Evolutionary conservation across 2,329 filamentous ascomycete species (phyloP), one percentile per base, ranked within the genome.

Genomic region (Aspergillus hiratsukae): DNA sequence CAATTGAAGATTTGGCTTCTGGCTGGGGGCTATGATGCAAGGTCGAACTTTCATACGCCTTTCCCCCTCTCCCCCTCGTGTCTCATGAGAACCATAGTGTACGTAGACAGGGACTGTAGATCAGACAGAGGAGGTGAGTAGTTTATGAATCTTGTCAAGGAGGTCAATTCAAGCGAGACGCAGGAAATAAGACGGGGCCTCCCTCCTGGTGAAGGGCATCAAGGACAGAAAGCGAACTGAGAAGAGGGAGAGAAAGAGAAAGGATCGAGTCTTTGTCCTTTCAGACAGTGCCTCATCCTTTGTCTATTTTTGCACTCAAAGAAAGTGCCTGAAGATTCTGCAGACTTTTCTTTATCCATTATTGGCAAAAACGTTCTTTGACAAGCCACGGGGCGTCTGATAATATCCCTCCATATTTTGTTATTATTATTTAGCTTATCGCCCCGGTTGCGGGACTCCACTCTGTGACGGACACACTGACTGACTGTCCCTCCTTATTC

Each of bases 361-460:
- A 35, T 50, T 50, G 23, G 23, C 21, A 35, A 49, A 48, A 17
- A 43, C 27, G 14, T 51, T 48, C 43, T 46, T 23, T 27, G 10
- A 27, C 11, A 27, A 46, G 14, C 48, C 54, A 49, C 51, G 51
- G 58, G 48, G 58, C 51, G 51, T 45, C 31, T 35, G 51, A 49
- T 48, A 54, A 40, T 57, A 56, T 51, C 40, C 57, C 51, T 51
- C 61, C 52, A 58, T 58, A 57, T 58, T 64, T 48, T 11, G 14
- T 35, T 11, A 35, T 35, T 17, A 2, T 17, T 35, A 35, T 6
- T 35, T 37, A 17, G 31, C 31, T n/a, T 37, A 37, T 37, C 31
- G 31, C 31, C 31, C 31, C 31, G 31, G 5, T 37, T 37, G 31
- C 31, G 31, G 31, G 17, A 37, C 31, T 37, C 31, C 31, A 37